These are phyloP conservation scores for Cucumis melo DNA, from an alignment of 306 rosid genomes.

Conservation along the genomic window DNA sequence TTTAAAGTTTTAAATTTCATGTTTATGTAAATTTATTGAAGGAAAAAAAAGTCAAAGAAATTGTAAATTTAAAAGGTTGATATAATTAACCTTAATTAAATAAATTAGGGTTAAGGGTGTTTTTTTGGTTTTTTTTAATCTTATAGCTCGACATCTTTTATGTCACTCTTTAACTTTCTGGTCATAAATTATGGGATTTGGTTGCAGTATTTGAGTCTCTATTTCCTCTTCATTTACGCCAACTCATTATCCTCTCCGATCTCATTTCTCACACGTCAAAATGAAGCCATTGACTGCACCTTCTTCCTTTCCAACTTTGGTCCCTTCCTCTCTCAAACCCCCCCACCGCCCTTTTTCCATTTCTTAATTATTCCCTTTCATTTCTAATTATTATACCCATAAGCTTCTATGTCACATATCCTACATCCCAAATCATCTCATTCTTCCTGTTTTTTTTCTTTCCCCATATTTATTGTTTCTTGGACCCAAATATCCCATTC, in stretches of 20 bases:
- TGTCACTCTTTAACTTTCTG: background rate
- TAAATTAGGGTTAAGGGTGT: too few relatives aligned
- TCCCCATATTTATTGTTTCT: background rate
- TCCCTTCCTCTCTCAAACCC: background rate
- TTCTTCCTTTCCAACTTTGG: background rate
- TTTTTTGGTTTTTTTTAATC: background rate
- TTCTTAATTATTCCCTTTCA: background rate
- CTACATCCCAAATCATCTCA: background rate
- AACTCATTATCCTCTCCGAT: background rate
- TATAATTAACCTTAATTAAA: too few relatives aligned
- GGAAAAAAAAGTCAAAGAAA: too few relatives aligned
- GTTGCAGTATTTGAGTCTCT: background rate
- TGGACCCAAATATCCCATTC: background rate
- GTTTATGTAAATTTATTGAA: too few relatives aligned
- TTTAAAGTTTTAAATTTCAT: too few relatives aligned
- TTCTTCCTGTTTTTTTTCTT: background rate
- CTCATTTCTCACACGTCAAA: background rate
- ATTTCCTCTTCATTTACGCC: conserved; percentile 1
- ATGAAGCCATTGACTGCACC: background rate
- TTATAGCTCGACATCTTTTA: background rate
- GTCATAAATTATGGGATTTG: background rate
- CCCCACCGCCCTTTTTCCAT: background rate
- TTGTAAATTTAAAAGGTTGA: too few relatives aligned
- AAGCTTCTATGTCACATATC: background rate
- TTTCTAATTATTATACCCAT: background rate